A percentile compares a stretch with the other conserved stretches of the same genome.
Conservation (phyloP, 495 filamentous ascomycete genomes). For the Penicillium crystallinum region DNA sequence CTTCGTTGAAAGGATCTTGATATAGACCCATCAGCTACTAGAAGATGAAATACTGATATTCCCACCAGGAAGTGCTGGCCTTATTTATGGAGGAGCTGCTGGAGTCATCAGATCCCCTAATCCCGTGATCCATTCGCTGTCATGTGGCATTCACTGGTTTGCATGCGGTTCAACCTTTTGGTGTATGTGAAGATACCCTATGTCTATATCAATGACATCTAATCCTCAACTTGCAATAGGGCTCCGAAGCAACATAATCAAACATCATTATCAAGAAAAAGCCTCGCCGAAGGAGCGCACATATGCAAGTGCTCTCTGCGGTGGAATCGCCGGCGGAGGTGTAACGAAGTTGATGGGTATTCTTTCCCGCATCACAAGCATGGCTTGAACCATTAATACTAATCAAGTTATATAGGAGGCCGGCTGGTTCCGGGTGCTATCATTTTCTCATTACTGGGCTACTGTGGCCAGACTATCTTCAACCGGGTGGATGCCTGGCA, state of each 20-base stretch:
- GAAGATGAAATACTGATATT: background rate
- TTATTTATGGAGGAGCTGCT: conserved; percentile 61
- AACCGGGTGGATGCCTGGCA: conserved; percentile 49
- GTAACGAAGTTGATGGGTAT: conserved; percentile 61
- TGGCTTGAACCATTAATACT: background rate
- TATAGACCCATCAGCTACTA: background rate
- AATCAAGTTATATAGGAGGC: conserved; percentile 29
- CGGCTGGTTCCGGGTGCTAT: conserved; percentile 54
- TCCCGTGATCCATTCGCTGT: conserved; percentile 62
- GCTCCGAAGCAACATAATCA: conserved; percentile 38
- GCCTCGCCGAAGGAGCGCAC: conserved; percentile 48
- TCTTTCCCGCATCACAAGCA: conserved; percentile 12
- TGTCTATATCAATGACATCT: conserved; percentile 4
- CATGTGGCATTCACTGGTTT: conserved; percentile 75
- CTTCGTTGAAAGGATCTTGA: background rate
- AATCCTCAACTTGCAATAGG: conserved; percentile 19
- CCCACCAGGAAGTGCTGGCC: conserved; percentile 58
- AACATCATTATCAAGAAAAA: conserved; percentile 43
- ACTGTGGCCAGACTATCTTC: conserved; percentile 54
- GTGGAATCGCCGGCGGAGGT: conserved; percentile 60
- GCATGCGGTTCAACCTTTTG: conserved; percentile 70
- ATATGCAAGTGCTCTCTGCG: conserved; percentile 61
- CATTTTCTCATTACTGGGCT: conserved; percentile 60
- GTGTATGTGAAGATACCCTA: conserved; percentile 46
- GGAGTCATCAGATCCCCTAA: conserved; percentile 65